phyloP scores from a whole-genome alignment of 306 rosid genomes.

The Prunus mira region DNA sequence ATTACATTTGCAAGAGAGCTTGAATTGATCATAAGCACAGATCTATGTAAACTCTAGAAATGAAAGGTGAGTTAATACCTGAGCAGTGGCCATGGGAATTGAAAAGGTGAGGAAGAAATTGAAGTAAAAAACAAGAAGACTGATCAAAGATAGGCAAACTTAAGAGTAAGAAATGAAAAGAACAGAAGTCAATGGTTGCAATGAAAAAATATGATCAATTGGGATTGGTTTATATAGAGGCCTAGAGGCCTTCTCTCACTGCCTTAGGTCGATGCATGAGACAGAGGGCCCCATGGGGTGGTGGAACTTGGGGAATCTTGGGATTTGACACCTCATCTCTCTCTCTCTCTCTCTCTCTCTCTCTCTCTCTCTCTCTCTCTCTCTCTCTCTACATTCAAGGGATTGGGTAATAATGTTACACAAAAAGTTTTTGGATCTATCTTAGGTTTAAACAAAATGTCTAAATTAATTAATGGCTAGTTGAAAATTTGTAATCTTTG shows the following conservation, averaged over 20 bases:
- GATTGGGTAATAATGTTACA: constrained; percentile 37
- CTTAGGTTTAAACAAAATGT: background rate
- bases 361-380: background rate
- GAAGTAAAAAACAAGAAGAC: constrained; percentile 6
- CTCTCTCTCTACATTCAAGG: constrained; percentile 20
- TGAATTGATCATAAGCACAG: background rate
- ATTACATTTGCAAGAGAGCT: background rate
- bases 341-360: background rate
- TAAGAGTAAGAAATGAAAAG: constrained; percentile 6
- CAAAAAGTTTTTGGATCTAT: constrained; percentile 5
- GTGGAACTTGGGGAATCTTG: constrained; percentile 53
- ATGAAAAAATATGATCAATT: constrained; percentile 16
- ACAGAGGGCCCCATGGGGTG: background rate
- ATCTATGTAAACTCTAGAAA: background rate
- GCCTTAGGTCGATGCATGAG: background rate
- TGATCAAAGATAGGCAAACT: background rate
- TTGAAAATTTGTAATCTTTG: background rate
- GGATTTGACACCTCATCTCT: constrained; percentile 48
- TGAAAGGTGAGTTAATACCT: constrained; percentile 35
- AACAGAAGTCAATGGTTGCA: constrained; percentile 3
- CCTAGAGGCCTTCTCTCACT: background rate
- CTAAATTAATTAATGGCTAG: background rate
- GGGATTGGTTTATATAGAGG: constrained; percentile 15
- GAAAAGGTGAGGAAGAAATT: background rate
- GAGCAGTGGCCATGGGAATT: constrained; percentile 57